Evolutionary conservation across 2,329 filamentous ascomycete genomes (phyloP), one percentile per base, ranked within the genome.

Genomic region (Tolypocladium ovalisporum): DNA sequence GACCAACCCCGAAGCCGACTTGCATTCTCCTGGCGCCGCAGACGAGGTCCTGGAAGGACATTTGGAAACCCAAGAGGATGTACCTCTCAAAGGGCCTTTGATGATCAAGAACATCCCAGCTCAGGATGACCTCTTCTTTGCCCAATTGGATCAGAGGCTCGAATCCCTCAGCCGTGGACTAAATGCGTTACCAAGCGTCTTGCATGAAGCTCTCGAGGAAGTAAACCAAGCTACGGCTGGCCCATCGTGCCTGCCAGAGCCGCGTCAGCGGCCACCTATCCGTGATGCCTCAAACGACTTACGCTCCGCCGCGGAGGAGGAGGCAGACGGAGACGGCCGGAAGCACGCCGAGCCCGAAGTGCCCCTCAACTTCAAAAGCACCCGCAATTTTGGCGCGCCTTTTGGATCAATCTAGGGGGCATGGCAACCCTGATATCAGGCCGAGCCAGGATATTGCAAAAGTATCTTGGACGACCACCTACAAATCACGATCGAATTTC

Each of bases 51-150:
- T 59, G 12, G 66, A 71, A 54, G 64, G 64, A 4, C 61, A 62
- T 9, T 62, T 76, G 37, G 73, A 79, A 34, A 69, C 74, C 5
- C 64, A 67, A 10, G 73, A 76, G 5, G 81, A 83, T 59, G 69
- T 67, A 1, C 69, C 72, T 24, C 70, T 84, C 36, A 78, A 74
- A 56, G 80, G 79, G 0, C 81, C 80, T 10, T 62, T 83, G 54
- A 79, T 79, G 70, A 71, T 84, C 40, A 73, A 75, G 58, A 84
- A 84, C 60, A 77, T 79, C 58, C 79, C 80, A 1, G 78, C 77
- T 1, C 74, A 80, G 54, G 81, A 84, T 58, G 80, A 82, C 62
- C 69, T 78, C 27, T 84, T 84, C 60, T 76, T 80, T 54, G 70
- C 71, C 51, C 70, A 71, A 58, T 66, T 84, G 19, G 75, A 78